Base-by-base conservation (phyloP, 169 alveolate species). In the Plasmodium falciparum region DNA sequence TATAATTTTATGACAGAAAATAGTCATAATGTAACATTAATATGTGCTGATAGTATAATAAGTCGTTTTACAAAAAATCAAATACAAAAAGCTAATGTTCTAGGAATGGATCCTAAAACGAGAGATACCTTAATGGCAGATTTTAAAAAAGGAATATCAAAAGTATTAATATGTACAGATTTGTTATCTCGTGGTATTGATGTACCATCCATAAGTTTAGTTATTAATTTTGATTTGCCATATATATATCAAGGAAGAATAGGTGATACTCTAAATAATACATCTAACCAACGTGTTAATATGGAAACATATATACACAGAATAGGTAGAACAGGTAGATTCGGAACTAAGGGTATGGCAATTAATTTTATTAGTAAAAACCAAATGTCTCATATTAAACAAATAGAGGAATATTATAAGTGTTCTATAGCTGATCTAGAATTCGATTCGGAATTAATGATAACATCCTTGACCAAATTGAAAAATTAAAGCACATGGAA, bases 291-390 rank as follows among this genome's bases (percentile, higher is more conserved):
- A 26, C 71, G 22, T 17, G 78, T 39, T 22, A 61, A 56, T n/a
- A 72, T 80, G 92, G 99, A 96, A 86, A 98, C 99, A 17, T 98
- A 98, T 78, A 88, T 98, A 29, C 99, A 98, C 88, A 96, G 99
- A 71, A 97, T 99, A 49, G 99, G 99, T 49, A 97, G 99, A 80
- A 97, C 99, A 3, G 99, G 99, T 12, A 95, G 99, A 91, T 98
- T 97, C 76, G 99, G 99, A 13, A 92, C 96, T 20, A 95, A 95
- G 93, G 99, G 99, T 63, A 96, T 98, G 86, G 99, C 99, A 6
- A 94, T 98, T 61, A 98, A 95, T 88, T 88, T 95, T 93, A 88
- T 97, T 11, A 86, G 93, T 2, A 92, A 89, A 33, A 67, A 63
- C 39, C 95, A 94, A 67, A 20, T 94, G 69, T 74, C 88, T n/a